A percentile compares a stretch with the other conserved stretches of the same genome.
phyloP scores from a whole-genome alignment of 495 filamentous ascomycete genomes.

The Tricharina praecox region DNA sequence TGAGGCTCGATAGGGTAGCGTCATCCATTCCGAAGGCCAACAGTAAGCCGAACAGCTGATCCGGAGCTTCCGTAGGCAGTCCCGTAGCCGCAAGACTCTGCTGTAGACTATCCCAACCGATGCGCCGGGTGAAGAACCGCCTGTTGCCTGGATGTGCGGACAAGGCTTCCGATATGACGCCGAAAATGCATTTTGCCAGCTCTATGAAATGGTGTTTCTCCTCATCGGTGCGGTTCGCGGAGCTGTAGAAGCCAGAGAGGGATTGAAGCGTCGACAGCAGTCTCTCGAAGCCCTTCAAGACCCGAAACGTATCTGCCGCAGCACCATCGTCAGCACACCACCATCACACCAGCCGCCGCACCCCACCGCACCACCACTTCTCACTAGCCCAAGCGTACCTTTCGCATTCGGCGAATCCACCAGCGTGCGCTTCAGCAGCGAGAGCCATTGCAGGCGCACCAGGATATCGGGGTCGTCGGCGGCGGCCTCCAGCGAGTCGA shows the following conservation, averaged over 20 bases:
- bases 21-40: constrained; percentile 69
- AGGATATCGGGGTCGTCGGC: constrained; percentile 22
- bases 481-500: constrained; percentile 25
- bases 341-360: background rate
- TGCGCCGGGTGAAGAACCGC: constrained; percentile 63
- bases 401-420: constrained; percentile 26
- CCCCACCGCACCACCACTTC: background rate
- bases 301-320: constrained; percentile 65
- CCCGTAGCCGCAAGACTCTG: constrained; percentile 44
- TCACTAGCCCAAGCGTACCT: constrained; percentile 10
- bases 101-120: constrained; percentile 61
- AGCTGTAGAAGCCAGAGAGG: constrained; percentile 55
- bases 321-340: constrained; percentile 6
- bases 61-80: constrained; percentile 43
- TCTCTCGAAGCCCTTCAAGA: constrained; percentile 60
- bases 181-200: constrained; percentile 51
- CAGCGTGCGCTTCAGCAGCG: constrained; percentile 24
- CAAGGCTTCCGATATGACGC: constrained; percentile 57
- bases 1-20: constrained; percentile 29
- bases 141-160: constrained; percentile 70
- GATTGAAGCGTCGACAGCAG: constrained; percentile 50
- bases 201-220: constrained; percentile 48
- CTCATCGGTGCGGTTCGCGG: constrained; percentile 38
- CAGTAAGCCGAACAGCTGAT: constrained; percentile 70
- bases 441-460: constrained; percentile 25